These are phyloP conservation scores for Leonotis leonurus DNA, from an alignment of 257 asterid species.

Conservation along the genomic window DNA sequence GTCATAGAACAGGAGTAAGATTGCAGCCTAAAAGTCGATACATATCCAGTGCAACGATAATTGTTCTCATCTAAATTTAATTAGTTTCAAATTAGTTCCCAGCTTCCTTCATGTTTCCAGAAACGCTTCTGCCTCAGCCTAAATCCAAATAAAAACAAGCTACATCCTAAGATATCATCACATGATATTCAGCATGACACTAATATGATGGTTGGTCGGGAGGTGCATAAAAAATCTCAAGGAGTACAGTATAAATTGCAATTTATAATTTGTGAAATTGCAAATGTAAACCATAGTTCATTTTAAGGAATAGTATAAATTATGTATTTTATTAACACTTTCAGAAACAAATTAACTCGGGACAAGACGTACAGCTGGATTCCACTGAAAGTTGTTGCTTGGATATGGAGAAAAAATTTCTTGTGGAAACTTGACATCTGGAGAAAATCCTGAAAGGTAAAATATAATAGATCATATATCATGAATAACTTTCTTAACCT, in stretches of 20 bases:
- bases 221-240: neutral
- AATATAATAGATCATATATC: slow-evolving; percentile 14
- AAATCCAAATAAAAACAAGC: neutral
- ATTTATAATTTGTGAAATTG: neutral
- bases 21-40: neutral
- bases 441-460: slow-evolving; percentile 71
- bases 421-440: slow-evolving; percentile 87
- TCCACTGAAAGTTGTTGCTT: slow-evolving; percentile 71
- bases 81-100: neutral
- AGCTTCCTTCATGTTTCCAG: neutral
- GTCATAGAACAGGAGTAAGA: neutral
- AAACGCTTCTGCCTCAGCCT: neutral
- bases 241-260: neutral
- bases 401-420: slow-evolving; percentile 82
- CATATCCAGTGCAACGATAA: neutral
- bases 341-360: neutral
- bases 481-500: neutral
- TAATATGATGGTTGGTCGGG: neutral
- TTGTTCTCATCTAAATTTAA: neutral
- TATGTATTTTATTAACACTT: neutral
- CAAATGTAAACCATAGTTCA: neutral
- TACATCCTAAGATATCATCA: neutral
- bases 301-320: slow-evolving; percentile 5
- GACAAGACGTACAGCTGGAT: slow-evolving; percentile 65
- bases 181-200: neutral